Evolutionary conservation across 2,329 filamentous ascomycete genomes (phyloP), one percentile per base, ranked within the genome.

Genomic region (Fusarium burgessii): DNA sequence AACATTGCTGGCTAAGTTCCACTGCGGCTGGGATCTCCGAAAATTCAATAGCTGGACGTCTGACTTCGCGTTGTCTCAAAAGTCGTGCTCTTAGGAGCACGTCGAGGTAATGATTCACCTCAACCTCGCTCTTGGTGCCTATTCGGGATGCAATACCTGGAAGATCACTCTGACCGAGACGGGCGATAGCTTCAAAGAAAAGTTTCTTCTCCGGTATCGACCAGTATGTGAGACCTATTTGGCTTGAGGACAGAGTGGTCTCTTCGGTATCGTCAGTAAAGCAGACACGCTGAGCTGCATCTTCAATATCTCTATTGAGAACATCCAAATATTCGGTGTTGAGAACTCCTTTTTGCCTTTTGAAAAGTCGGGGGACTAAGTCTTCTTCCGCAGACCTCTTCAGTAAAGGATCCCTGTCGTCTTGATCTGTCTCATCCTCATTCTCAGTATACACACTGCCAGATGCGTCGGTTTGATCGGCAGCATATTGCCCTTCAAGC

Each of bases 191-290:
- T 17, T 87, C 83, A 78, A 93, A 97, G 62, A 97, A 88, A 0
- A 83, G 73, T 2, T 86, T 82, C 77, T 97, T 97, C 76, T 98
- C 95, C 2, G 82, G 74, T 0, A 86, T 66, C 1, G 88, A 90
- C 95, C 95, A 98, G 14, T 81, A 72, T 2, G 90, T 89, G 29
- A 89, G 84, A 25, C 94, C 94, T 54, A 94, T 82, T 74, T 94
- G 92, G 86, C 38, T 82, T 54, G 50, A 78, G 63, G 81, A 74
- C 61, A 73, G 42, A 7, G 85, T 76, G 18, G 46, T 47, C 14
- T 61, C 63, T 23, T 80, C 65, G 5, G 76, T 74, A 17, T 76
- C 74, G 56, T 79, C 64, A 32, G 73, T 71, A 14, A 81, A 68
- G 17, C 80, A 77, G 62, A 80, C 77, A 20, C 79, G 79, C 15